Percentiles rank a stretch among this genome's conserved stretches.
Evolutionary conservation across 116 monocot genomes (phyloP).

Genomic region (Thalassia testudinum): DNA sequence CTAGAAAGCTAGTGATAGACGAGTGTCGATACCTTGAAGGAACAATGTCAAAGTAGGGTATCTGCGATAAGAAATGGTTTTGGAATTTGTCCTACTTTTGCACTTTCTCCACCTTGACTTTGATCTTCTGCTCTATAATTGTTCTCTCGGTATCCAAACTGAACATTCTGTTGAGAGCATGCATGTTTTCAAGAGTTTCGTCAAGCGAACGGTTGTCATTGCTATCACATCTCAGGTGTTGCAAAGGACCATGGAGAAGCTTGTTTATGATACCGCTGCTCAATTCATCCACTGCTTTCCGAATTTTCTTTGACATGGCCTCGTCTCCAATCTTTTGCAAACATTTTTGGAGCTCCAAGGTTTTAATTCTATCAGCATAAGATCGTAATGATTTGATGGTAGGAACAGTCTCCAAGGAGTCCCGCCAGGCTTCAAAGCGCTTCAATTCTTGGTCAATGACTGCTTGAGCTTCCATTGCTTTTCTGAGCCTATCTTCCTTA

Average conservation of each 20-base stretch:
- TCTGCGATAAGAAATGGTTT: too few species aligned
- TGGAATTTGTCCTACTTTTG: constrained; percentile 9
- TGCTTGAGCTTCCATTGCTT: constrained; percentile 45
- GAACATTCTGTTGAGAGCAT: constrained; percentile 63
- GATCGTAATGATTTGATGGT: constrained; percentile 50
- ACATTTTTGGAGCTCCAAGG: constrained; percentile 40
- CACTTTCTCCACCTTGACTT: constrained; percentile 42
- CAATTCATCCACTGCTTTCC: constrained; percentile 41
- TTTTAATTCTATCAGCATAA: constrained; percentile 41
- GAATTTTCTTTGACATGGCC: constrained; percentile 34
- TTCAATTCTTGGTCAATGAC: constrained; percentile 44
- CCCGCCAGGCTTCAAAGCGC: constrained; percentile 55
- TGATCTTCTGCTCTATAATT: constrained; percentile 49
- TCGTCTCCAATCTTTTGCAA: constrained; percentile 53
- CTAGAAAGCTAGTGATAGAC: too few species aligned
- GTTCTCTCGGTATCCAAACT: constrained; percentile 38
- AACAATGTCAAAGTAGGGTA: too few species aligned
- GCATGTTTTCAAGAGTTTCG: constrained; percentile 68
- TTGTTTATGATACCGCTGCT: constrained; percentile 51
- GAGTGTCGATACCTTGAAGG: too few species aligned
- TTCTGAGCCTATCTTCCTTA: constrained; percentile 52
- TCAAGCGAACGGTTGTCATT: constrained; percentile 34
- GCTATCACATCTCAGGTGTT: constrained; percentile 62
- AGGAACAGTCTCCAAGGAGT: constrained; percentile 63
- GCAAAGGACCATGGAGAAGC: constrained; percentile 58